Evolutionary conservation across 148 eudicot genomes (phyloP).

Genomic region (Rhododendron vialii): DNA sequence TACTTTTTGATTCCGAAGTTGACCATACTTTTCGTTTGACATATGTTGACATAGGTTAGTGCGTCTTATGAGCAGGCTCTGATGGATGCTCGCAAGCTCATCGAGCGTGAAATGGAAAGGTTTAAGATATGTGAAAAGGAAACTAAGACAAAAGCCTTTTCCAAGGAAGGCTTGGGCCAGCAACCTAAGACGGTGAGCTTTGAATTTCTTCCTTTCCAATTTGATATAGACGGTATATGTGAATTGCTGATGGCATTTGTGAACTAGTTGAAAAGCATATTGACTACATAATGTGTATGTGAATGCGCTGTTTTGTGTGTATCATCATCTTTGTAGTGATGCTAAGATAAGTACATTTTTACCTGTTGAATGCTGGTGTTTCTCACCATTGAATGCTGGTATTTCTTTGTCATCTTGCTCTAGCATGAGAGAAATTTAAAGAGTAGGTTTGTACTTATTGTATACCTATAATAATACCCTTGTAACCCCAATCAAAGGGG

Average conservation of each 20-base stretch:
- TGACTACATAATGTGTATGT: background rate
- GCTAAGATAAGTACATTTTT: background rate
- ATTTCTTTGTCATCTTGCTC: background rate
- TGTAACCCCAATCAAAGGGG: background rate
- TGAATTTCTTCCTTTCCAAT: background rate
- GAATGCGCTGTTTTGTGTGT: background rate
- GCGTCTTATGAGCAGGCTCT: constrained; percentile 99
- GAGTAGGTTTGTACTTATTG: background rate
- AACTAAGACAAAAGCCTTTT: constrained; percentile 98
- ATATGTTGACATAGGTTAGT: constrained; percentile 95
- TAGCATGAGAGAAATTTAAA: background rate
- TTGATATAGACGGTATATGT: background rate
- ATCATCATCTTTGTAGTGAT: background rate
- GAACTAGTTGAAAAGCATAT: background rate
- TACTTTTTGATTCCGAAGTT: constrained; percentile 22
- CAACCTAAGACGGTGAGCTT: constrained; percentile 93
- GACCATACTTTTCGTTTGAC: constrained; percentile 40
- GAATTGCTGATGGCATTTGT: background rate
- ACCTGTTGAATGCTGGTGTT: background rate
- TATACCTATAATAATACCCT: background rate
- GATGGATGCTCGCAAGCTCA: constrained; percentile 92
- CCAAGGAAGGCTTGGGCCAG: constrained; percentile 97
- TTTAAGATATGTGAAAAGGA: constrained; percentile 99
- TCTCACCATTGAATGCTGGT: background rate
- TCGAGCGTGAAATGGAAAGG: constrained; percentile 98